A percentile compares a stretch with the other conserved stretches of the same genome.
These are phyloP conservation scores for Gossypioides kirkii DNA, from an alignment of 345 rosid species.

Conservation along the genomic window DNA sequence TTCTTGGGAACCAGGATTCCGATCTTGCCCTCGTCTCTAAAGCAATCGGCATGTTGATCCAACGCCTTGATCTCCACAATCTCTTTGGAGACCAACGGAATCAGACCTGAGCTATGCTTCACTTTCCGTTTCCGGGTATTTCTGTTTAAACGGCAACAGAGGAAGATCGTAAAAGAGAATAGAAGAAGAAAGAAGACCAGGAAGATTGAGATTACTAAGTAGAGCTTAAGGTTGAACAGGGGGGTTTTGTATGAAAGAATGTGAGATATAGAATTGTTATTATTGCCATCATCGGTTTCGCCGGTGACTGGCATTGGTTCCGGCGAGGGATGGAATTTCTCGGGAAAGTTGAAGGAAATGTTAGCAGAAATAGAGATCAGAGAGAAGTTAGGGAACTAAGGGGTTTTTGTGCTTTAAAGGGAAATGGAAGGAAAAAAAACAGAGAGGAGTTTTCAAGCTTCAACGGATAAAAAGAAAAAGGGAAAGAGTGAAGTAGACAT, in stretches of 20 bases:
- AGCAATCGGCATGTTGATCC: conserved; percentile 24
- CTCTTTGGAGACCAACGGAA: conserved; percentile 73
- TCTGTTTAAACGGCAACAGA: conserved; percentile 48
- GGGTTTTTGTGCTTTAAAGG: not conserved
- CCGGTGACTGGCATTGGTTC: conserved; percentile 53
- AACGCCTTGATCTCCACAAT: conserved; percentile 56
- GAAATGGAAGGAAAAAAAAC: not conserved
- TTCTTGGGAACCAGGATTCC: conserved; percentile 25
- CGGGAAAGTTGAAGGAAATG: conserved; percentile 2
- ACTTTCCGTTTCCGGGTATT: conserved; percentile 47
- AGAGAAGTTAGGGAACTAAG: not conserved
- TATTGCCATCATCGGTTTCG: not conserved
- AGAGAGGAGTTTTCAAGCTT: not conserved
- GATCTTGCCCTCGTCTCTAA: conserved; percentile 22
- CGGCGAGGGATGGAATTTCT: conserved; percentile 18
- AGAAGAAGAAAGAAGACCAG: conserved; percentile 29
- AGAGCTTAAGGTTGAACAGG: conserved; percentile 51
- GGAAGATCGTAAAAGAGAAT: conserved; percentile 41
- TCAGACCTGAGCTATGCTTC: conserved; percentile 68
- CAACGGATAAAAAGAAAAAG: conserved; percentile 28
- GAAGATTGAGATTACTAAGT: conserved; percentile 48
- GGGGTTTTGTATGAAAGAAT: conserved; percentile 38
- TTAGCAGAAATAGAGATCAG: not conserved
- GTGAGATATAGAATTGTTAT: conserved; percentile 22
- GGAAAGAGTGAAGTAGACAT: conserved; percentile 4